Base-by-base conservation (phyloP, 148 eudicot species). In the Nyssa sinensis region DNA sequence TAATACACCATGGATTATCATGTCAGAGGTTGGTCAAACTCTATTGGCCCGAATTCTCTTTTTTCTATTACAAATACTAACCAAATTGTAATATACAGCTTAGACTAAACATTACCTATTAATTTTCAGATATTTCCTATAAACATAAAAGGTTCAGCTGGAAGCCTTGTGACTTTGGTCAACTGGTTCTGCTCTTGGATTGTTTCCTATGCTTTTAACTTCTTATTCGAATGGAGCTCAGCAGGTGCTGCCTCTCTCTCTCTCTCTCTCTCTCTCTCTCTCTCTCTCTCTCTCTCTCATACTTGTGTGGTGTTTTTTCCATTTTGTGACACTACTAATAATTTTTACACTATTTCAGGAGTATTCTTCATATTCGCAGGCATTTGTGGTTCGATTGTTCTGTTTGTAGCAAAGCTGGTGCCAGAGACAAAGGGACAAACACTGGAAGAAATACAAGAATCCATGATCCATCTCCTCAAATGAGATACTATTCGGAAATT, bases 341-440 rank as follows among this genome's bases (percentile, higher is more conserved):
- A 19, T 21, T 1, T n/a, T 19, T 29, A 44, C 31, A 19, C 33
- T 27, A 41, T 30, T 68, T 8, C 77, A 79, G 77, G 78, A 28
- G 37, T 67, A 5, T 70, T 64, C 58, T 66, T 75, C 59, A 37
- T 75, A 28, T 70, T 64, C 29, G 74, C 73, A 63, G 58, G 37
- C 28, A n/a, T 69, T 14, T 61, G 77, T 66, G 70, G 49, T 12
- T 57, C 58, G 1, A 77, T 74, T 0, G 19, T 86, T 24, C 16
- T 81, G 49, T 81, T 86, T 58, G 72, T 83, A 1, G 67, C 75
- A 55, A 83, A 70, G 74, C 6, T 81, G 27, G 79, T 86, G 69
- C 86, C 85, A 3, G 89, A 86, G 64, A 86, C 86, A 30, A 86
- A 86, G 57, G 89, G 89, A 16, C 74, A 67, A 58, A 81, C 89